These are phyloP conservation scores for Hyphodiscus sp. DNA, from an alignment of 2,329 filamentous ascomycete species.

Conservation along the genomic window DNA sequence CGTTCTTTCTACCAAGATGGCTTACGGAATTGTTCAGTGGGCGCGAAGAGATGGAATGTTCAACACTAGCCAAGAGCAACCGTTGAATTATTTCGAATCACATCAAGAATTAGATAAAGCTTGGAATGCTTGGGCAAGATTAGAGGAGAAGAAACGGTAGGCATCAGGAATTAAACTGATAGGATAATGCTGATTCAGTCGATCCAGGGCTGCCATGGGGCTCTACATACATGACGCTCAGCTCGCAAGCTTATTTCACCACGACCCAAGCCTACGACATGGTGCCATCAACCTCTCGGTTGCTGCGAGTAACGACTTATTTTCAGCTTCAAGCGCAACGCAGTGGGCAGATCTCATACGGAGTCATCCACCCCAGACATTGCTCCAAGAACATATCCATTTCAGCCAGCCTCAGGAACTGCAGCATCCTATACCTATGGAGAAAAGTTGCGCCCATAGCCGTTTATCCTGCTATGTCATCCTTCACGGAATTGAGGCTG, in stretches of 20 bases:
- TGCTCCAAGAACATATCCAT: no score
- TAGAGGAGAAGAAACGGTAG: slow-evolving; percentile 10
- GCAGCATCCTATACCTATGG: no score
- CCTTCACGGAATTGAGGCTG: no score
- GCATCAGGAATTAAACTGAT: background rate
- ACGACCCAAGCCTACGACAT: slow-evolving; percentile 8
- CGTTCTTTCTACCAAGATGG: background rate
- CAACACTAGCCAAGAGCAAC: background rate
- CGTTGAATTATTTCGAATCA: background rate
- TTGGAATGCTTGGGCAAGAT: slow-evolving; percentile 11
- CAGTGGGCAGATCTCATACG: slow-evolving; percentile 4
- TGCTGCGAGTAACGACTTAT: slow-evolving; percentile 7
- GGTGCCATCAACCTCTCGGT: background rate
- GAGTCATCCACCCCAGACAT: background rate
- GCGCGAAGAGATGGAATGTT: slow-evolving; percentile 7
- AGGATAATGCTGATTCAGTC: background rate
- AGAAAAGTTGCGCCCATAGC: no score
- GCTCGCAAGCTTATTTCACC: slow-evolving; percentile 9
- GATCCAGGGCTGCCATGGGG: slow-evolving; percentile 31
- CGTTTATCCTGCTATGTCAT: no score
- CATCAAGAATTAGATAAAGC: slow-evolving; percentile 3
- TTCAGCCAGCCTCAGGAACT: no score
- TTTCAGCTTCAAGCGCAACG: slow-evolving; percentile 6
- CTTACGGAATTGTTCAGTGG: slow-evolving; percentile 19
- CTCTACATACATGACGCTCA: slow-evolving; percentile 47